These are phyloP conservation scores for Effrenium voratum DNA, from an alignment of 73 alveolate genomes.

Conservation along the genomic window DNA sequence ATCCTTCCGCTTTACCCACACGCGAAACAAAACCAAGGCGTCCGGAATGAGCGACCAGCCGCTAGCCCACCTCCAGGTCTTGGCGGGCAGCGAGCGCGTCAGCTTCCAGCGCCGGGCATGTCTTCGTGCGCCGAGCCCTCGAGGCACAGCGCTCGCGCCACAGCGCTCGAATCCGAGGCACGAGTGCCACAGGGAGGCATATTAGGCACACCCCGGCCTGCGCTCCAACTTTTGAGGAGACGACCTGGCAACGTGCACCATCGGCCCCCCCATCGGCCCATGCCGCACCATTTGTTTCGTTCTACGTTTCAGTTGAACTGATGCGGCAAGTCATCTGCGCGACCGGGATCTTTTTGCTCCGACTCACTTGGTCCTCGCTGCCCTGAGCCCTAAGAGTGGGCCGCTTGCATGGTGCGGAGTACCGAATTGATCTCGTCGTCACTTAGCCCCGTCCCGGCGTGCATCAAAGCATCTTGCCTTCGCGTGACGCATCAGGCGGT, in stretches of 20 bases:
- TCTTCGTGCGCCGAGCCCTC: conserved; percentile 91
- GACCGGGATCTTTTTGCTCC: too few relatives aligned
- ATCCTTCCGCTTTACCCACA: neutral
- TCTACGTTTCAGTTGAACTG: neutral
- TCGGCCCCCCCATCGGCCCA: neutral
- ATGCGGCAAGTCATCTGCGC: neutral
- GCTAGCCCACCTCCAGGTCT: conserved; percentile 39
- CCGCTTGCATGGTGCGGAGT: too few relatives aligned
- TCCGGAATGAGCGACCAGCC: neutral
- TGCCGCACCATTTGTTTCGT: neutral
- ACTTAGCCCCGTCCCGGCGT: too few relatives aligned
- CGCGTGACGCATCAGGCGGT: too few relatives aligned
- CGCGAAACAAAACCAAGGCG: neutral
- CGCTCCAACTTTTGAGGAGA: neutral
- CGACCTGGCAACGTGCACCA: neutral
- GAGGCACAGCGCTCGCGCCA: neutral
- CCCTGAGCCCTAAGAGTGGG: too few relatives aligned
- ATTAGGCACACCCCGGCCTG: neutral
- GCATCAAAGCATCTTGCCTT: too few relatives aligned
- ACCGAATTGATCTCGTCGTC: too few relatives aligned
- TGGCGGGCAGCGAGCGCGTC: conserved; percentile 44
- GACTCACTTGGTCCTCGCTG: too few relatives aligned
- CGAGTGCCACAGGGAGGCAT: neutral
- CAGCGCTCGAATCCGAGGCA: neutral
- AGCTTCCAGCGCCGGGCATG: conserved; percentile 66